Base-by-base conservation (phyloP, 768 basidiomycete species). In the Sporobolomyces roseus region DNA sequence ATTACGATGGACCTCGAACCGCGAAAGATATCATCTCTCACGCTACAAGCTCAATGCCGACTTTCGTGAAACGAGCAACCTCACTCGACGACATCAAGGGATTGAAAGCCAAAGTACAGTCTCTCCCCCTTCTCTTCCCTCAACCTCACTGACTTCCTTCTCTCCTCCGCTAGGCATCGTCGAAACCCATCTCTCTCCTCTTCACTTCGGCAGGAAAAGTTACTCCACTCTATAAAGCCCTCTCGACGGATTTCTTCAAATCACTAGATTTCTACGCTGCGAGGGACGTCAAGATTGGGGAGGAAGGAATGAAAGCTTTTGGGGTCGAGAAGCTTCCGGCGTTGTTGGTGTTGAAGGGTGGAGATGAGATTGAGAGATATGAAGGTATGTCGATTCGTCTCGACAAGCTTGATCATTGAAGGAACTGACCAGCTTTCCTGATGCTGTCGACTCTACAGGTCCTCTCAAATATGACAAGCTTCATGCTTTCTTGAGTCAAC, bases 161-260 rank as follows among this genome's bases (percentile, higher is more conserved):
- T 12, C n/a, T 13, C 23, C 7, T 8, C 7, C n/a, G 19, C 4
- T 63, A 75, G 74, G 64, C 70, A 13, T n/a, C 51, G 1, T 43
- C 54, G 46, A 74, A 74, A 56, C 75, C 75, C n/a, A 43, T 75
- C 53, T 66, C 74, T 6, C 62, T 76, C 36, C 60, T 76, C 13
- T 64, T 76, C 54, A 76, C 75, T 29, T 75, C 75, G 16, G 72
- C 75, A 4, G 61, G 60, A 19, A 66, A 62, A 9, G 66, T 73
- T 33, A 74, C 75, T 8, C 68, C 75, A 7, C 68, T 76, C 2
- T 76, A 74, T 64, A 76, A 76, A 43, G 75, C 74, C 29, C 75
- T 76, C 36, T 76, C 75, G 43, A 71, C 72, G 49, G 75, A 75
- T 36, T 71, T 73, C 30, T 41, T 70, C 43, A 65, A 72, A 29